Conservation (phyloP, 768 basidiomycete genomes). For the Leucosporidium scottii region DNA sequence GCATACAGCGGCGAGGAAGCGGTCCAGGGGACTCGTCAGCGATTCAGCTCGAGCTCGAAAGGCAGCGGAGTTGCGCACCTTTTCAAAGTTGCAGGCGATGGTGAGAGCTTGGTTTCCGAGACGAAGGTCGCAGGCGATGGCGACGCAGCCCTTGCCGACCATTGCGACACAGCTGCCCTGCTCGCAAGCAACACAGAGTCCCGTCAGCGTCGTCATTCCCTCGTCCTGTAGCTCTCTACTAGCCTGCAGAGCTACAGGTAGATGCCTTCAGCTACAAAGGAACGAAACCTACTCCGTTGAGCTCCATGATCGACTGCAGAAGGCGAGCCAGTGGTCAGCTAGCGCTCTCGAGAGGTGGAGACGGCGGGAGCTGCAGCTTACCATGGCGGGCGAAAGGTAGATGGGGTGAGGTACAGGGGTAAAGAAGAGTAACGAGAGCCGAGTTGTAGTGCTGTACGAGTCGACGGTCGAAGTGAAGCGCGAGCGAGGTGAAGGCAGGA, state of each 20-base stretch:
- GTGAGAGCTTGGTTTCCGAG: constrained; percentile 80
- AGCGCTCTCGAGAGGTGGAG: no score
- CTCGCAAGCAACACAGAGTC: no score
- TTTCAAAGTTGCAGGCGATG: constrained; percentile 87
- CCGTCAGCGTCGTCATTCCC: neutral
- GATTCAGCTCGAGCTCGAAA: neutral
- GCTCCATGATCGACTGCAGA: constrained; percentile 30
- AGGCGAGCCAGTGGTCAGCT: neutral
- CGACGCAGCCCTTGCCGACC: constrained; percentile 97
- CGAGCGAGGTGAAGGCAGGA: no score
- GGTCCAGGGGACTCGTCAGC: neutral
- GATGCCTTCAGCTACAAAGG: neutral
- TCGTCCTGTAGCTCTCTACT: neutral
- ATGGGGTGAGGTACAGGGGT: no score
- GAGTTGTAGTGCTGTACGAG: no score
- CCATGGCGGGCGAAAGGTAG: no score
- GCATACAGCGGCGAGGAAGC: neutral
- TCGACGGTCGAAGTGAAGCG: no score
- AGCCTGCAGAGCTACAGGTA: no score
- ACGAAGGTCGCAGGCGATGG: constrained; percentile 90
- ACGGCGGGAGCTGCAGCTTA: no score
- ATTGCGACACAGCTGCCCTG: constrained; percentile 94
- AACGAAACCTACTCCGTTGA: constrained; percentile 26
- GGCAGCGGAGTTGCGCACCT: constrained; percentile 50
- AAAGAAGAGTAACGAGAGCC: no score